These are phyloP conservation scores for Neurospora discreta DNA, from an alignment of 495 filamentous ascomycete species.

Conservation along the genomic window DNA sequence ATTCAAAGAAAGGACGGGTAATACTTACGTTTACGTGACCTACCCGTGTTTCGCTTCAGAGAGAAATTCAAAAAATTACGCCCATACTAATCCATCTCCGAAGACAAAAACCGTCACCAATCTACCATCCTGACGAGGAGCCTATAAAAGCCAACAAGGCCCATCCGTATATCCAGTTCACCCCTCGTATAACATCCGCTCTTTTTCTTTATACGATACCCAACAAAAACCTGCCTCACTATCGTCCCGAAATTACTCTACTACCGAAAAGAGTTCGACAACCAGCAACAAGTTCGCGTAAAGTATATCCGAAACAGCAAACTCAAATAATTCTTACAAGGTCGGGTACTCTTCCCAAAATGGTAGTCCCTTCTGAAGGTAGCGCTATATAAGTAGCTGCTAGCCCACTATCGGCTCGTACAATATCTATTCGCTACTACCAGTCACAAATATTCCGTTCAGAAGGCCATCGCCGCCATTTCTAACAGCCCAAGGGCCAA, in stretches of 20 bases:
- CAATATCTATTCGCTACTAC: neutral
- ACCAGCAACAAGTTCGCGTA: neutral
- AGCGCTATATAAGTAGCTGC: neutral
- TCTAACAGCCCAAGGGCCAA: neutral
- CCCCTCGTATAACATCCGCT: neutral
- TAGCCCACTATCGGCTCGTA: neutral
- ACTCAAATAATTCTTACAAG: neutral
- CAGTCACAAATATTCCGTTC: neutral
- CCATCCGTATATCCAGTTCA: neutral
- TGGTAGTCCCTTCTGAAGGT: neutral
- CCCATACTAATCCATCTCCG: neutral
- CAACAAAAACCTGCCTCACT: neutral
- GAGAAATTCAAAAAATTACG: neutral
- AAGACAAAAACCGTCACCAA: neutral
- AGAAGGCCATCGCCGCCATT: neutral
- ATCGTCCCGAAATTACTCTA: neutral
- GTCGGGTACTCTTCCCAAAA: neutral
- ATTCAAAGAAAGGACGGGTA: neutral
- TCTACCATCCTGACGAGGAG: neutral
- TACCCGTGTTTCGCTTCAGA: neutral
- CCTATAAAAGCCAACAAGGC: neutral
- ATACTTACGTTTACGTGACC: neutral
- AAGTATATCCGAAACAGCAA: neutral
- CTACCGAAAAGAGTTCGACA: neutral
- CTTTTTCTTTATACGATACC: neutral